Percentiles rank a stretch among this genome's conserved stretches.
phyloP scores from a whole-genome alignment of 2,329 filamentous ascomycete genomes.

The Trichoderma polysporum region DNA sequence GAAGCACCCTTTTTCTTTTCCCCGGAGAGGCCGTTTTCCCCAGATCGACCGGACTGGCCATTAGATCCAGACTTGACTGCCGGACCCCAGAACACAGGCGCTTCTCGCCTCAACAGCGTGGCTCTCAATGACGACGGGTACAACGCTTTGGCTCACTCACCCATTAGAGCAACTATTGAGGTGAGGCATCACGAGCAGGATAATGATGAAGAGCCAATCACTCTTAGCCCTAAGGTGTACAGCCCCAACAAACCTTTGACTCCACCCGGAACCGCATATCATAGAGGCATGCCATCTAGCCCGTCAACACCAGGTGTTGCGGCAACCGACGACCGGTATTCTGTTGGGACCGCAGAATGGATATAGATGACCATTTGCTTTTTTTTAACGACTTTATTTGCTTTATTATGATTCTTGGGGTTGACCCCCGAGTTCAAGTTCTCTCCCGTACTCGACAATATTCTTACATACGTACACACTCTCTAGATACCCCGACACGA shows the following conservation, averaged over 20 bases:
- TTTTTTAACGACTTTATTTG: background rate
- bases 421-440: background rate
- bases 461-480: background rate
- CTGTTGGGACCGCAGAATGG: slow-evolving; percentile 23
- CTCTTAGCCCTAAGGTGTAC: slow-evolving; percentile 55
- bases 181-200: slow-evolving; percentile 23
- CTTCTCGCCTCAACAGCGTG: background rate
- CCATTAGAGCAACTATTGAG: slow-evolving; percentile 33
- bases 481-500: background rate
- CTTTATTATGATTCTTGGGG: background rate
- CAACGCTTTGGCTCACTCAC: slow-evolving; percentile 31
- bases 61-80: background rate
- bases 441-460: no score
- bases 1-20: slow-evolving; percentile 23
- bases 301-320: background rate
- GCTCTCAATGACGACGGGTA: background rate
- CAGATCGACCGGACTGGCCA: slow-evolving; percentile 6
- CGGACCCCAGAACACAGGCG: background rate
- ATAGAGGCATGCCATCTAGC: background rate
- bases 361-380: slow-evolving; percentile 10
- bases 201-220: slow-evolving; percentile 34
- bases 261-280: background rate
- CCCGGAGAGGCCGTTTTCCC: background rate
- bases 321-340: background rate
- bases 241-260: slow-evolving; percentile 32